phyloP scores from a whole-genome alignment of 2,329 filamentous ascomycete genomes.

The Xenoacremonium recifei region DNA sequence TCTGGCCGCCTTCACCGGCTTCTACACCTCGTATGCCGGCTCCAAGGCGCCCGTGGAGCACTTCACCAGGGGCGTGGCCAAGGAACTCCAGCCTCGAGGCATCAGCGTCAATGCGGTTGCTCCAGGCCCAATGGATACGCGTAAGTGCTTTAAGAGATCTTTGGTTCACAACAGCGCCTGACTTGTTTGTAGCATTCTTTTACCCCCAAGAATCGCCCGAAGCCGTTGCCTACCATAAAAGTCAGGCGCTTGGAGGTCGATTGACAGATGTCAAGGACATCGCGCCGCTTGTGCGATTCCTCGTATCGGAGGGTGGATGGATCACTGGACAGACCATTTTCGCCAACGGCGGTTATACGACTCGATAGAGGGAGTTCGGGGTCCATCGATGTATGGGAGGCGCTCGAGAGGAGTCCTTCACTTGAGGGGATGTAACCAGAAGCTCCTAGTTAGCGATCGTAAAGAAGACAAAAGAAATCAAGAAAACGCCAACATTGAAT shows the following conservation, averaged over 20 bases:
- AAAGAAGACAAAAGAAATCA: no score
- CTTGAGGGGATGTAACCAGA: no score
- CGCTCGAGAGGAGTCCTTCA: no score
- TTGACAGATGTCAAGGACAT: conserved; percentile 43
- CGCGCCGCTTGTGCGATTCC: conserved; percentile 43
- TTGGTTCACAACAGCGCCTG: no score
- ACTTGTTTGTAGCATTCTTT: conserved; percentile 36
- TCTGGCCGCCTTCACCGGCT: conserved; percentile 44
- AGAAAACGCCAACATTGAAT: no score
- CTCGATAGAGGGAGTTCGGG: conserved; percentile 33
- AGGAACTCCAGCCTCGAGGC: conserved; percentile 30
- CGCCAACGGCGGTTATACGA: conserved; percentile 48
- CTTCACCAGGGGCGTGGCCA: conserved; percentile 35
- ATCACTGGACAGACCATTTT: conserved; percentile 48
- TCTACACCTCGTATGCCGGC: conserved; percentile 45
- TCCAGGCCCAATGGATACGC: conserved; percentile 40
- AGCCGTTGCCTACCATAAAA: conserved; percentile 43
- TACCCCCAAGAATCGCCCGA: conserved; percentile 42
- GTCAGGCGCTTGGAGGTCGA: conserved; percentile 39
- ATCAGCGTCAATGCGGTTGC: conserved; percentile 37
- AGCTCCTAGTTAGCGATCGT: no score
- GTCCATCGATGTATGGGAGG: no score
- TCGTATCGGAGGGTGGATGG: conserved; percentile 43
- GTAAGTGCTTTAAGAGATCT: conserved; percentile 27
- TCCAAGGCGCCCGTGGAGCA: conserved; percentile 40